Conservation (phyloP, 2,329 filamentous ascomycete genomes). For the Diplodia sapinea region DNA sequence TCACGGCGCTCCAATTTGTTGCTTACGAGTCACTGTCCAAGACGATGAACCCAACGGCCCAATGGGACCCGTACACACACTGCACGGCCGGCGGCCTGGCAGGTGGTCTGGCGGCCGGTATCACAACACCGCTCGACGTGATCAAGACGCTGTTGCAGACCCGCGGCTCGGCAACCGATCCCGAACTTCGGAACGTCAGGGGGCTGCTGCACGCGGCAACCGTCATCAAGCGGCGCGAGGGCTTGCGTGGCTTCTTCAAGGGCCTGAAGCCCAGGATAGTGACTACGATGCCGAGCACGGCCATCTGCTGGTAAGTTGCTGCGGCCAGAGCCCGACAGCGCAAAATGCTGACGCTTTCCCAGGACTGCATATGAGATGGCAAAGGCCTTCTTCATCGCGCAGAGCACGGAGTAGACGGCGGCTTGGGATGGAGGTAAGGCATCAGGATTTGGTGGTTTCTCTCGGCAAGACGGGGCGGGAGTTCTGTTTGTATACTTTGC, state of each 20-base stretch:
- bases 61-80: slow-evolving; percentile 92
- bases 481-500: slow-evolving; percentile 23
- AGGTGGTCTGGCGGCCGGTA: slow-evolving; percentile 87
- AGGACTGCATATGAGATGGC: slow-evolving; percentile 72
- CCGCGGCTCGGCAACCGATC: slow-evolving; percentile 79
- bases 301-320: slow-evolving; percentile 89
- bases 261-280: slow-evolving; percentile 89
- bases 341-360: slow-evolving; percentile 33
- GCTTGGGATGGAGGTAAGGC: no score
- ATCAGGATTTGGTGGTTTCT: background rate
- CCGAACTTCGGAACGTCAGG: slow-evolving; percentile 83
- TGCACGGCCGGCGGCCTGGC: slow-evolving; percentile 91
- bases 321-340: background rate
- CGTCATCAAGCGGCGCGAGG: slow-evolving; percentile 83
- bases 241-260: slow-evolving; percentile 87
- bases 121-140: slow-evolving; percentile 96
- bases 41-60: slow-evolving; percentile 81
- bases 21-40: slow-evolving; percentile 98
- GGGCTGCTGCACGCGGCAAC: slow-evolving; percentile 79
- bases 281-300: slow-evolving; percentile 97
- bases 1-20: slow-evolving; percentile 95
- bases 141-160: slow-evolving; percentile 98
- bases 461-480: background rate
- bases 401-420: slow-evolving; percentile 38
- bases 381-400: slow-evolving; percentile 68